Conservation (phyloP, 345 rosid species). For the Brassica nigra region DNA sequence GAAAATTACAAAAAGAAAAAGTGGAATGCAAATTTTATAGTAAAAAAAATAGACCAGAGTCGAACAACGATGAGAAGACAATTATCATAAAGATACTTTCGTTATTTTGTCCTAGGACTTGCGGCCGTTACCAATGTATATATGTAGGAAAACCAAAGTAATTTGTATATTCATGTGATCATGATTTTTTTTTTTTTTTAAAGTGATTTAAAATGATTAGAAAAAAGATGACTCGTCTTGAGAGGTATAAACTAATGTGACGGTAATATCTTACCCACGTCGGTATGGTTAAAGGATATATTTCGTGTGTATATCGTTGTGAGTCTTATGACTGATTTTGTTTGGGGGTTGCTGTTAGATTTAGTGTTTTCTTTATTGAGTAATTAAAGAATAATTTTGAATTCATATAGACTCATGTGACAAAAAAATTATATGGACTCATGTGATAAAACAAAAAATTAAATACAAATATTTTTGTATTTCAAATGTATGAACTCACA, state of each 20-base stretch:
- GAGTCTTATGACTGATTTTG: background rate
- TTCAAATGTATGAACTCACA: background rate
- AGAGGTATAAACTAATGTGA: background rate
- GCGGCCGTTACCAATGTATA: constrained; percentile 4
- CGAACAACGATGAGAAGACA: constrained; percentile 43
- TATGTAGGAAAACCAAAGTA: background rate
- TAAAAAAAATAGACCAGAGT: constrained; percentile 31
- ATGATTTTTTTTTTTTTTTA: background rate
- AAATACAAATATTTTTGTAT: no score
- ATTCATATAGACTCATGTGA: background rate
- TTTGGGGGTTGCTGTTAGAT: background rate
- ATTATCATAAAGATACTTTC: constrained; percentile 37
- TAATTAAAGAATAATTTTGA: background rate
- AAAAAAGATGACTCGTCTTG: background rate
- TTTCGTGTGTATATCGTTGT: background rate
- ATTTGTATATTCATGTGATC: constrained; percentile 4
- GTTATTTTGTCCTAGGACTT: constrained; percentile 29
- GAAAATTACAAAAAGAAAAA: constrained; percentile 29
- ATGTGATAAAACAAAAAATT: no score
- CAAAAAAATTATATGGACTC: background rate
- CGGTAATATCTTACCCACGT: background rate
- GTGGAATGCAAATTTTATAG: constrained; percentile 12
- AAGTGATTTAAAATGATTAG: no score
- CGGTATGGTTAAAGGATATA: background rate
- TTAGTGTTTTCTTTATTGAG: background rate